Base-by-base conservation (phyloP, 2,329 filamentous ascomycete genomes). In the Apiospora rasikravindrae region DNA sequence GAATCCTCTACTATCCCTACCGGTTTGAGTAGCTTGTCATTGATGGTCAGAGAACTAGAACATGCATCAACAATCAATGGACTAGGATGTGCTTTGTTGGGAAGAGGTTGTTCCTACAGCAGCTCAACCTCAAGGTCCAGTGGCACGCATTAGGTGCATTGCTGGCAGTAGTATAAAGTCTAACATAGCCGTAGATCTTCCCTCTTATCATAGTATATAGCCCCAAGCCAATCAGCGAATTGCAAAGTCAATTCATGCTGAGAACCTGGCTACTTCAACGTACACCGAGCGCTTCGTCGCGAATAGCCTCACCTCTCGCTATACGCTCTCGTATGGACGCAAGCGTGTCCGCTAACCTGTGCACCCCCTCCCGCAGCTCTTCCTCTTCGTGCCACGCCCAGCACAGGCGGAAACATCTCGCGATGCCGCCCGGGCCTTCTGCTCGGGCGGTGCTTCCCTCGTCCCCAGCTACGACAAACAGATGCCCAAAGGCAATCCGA, bases 381-480 rank as follows among this genome's bases (percentile, higher is more conserved):
- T 83, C 81, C 74, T 88, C 86, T 37, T 88, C 85, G 77, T 90
- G 89, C 86, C 88, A 91, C 16, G 87, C 84, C 80, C 88, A 90
- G 75, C 87, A 91, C 7, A 90, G 77, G 49, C 88, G 83, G 51
- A 89, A 79, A 74, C 83, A 83, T 70, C 82, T 80, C n/a, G 84
- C 81, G 77, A 91, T 91, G 33, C 81, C 75, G 1, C 69, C 72
- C 13, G 64, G 49, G 24, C 42, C 69, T 7, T 73, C 74, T 13
- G 74, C 71, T 47, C 76, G 71, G 53, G 73, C 82, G 57, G 81
- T 79, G 67, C 82, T 80, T 37, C 79, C 76, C 53, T 69, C 64
- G 61, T 80, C 78, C 1, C 79, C 79, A 67, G 76, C 73, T 8
- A 88, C 83, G 73, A 87, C 84, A 78, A 92, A 93, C 66, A 89